Percentiles rank a stretch among this genome's conserved stretches.
Evolutionary conservation across 345 rosid genomes (phyloP).

Genomic region (Aquilaria sinensis): DNA sequence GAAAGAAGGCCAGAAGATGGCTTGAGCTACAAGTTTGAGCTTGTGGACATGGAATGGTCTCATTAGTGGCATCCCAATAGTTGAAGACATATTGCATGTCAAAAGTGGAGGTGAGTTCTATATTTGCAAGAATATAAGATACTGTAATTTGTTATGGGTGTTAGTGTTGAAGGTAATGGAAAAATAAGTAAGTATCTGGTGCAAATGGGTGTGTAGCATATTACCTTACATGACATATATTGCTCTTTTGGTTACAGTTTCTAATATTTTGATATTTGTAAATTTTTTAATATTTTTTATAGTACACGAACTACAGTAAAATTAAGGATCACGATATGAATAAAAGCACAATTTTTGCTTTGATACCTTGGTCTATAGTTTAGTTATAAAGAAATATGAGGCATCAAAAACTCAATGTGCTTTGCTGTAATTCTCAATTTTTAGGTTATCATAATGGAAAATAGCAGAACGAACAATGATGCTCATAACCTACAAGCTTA

Average conservation of each 20-base stretch:
- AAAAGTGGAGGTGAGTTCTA: conserved; percentile 71
- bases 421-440: too few relatives aligned
- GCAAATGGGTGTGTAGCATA: conserved; percentile 74
- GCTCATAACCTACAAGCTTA: too few relatives aligned
- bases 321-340: too few relatives aligned
- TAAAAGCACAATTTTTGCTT: too few relatives aligned
- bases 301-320: too few relatives aligned
- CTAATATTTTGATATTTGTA: conserved; percentile 8
- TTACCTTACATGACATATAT: conserved; percentile 82
- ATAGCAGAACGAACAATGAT: too few relatives aligned
- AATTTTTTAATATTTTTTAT: too few relatives aligned
- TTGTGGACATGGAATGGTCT: conserved; percentile 57
- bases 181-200: conserved; percentile 75
- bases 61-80: conserved; percentile 53
- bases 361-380: too few relatives aligned
- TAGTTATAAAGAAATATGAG: too few relatives aligned
- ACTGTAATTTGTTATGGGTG: conserved; percentile 55
- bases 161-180: conserved; percentile 84
- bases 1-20: conserved; percentile 82
- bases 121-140: conserved; percentile 53
- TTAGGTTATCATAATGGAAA: too few relatives aligned
- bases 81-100: conserved; percentile 64
- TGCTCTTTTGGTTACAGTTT: conserved; percentile 78
- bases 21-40: conserved; percentile 87
- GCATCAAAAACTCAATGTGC: too few relatives aligned